Base-by-base conservation (phyloP, 192 early-diverging fungal species). In the Coemansia sp. region DNA sequence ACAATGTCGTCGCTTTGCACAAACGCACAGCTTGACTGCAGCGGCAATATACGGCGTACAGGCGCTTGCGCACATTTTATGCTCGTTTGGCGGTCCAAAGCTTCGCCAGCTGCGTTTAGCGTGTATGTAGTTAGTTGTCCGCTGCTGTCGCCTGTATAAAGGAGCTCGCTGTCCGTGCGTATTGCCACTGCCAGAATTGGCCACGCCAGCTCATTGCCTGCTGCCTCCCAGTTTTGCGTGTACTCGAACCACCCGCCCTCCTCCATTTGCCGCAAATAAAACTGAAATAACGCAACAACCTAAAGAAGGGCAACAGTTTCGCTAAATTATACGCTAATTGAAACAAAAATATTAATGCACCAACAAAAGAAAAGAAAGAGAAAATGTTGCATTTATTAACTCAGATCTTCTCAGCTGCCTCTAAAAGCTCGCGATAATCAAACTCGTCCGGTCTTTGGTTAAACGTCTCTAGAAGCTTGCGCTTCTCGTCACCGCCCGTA, bases 111-210 rank as follows among this genome's bases (percentile, higher is more conserved):
- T 3, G 22, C 58, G 19, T 41, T 49, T 51, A 84, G 72, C 71
- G 82, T 65, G 45, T 88, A 88, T 2, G 90, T 89, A 12, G 88
- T 72, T 10, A 93, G 75, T 23, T 87, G 88, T 14, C 93, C 91
- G 66, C 88, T 88, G 50, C 89, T 89, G 66, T 92, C 89, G 57
- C 93, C 96, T 2, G 86, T 70, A 90, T 94, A 97, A 53, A 98
- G 43, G 5, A 96, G 83, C 70, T 95, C 92, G 63, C 93, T 89
- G 55, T 85, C 73, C 1, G 83, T 67, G 72, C 93, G 92, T 58
- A 89, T 59, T 3, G 50, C 65, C 5, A 72, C 61, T 6, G 73
- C 38, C 5, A 69, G 24, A 21, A 73, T 47, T 11, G 79, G 73
- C 75, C 75, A 77, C 4, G 43, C 69, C 17, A 57, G 50, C 21